Evolutionary conservation across 495 filamentous ascomycete species (phyloP).

Genomic region (Neurospora sp.): DNA sequence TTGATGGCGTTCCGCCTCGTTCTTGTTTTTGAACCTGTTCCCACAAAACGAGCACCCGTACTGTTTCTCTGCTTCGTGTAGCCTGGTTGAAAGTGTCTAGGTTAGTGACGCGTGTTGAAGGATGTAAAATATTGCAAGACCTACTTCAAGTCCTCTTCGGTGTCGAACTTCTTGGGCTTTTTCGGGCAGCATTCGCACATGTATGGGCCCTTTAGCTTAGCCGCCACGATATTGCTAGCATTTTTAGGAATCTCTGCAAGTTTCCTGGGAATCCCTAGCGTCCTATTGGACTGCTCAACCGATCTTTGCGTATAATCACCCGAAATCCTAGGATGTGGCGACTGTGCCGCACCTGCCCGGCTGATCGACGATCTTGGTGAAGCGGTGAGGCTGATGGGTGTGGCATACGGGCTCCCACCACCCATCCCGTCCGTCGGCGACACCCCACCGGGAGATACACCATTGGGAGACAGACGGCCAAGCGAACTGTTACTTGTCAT

Average conservation of each 20-base stretch:
- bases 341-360: constrained; percentile 19
- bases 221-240: constrained; percentile 19
- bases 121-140: constrained; percentile 17
- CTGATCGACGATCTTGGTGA: constrained; percentile 45
- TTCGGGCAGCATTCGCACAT: constrained; percentile 98
- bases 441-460: constrained; percentile 53
- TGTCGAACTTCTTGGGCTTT: constrained; percentile 97
- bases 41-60: constrained; percentile 86
- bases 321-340: constrained; percentile 35
- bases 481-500: constrained; percentile 64
- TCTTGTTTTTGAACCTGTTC: constrained; percentile 99
- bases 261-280: constrained; percentile 37
- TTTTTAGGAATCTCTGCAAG: constrained; percentile 35
- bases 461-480: constrained; percentile 63
- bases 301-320: constrained; percentile 26
- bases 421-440: constrained; percentile 40
- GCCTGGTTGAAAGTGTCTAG: constrained; percentile 21
- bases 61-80: constrained; percentile 89
- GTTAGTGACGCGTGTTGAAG: constrained; percentile 3
- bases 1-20: constrained; percentile 95
- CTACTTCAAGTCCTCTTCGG: constrained; percentile 74
- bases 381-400: constrained; percentile 48
- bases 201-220: constrained; percentile 45
- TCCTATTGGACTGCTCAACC: constrained; percentile 16
- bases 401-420: constrained; percentile 48